These are phyloP conservation scores for Stachybotrys chartarum DNA, from an alignment of 2,329 filamentous ascomycete genomes.

Conservation along the genomic window DNA sequence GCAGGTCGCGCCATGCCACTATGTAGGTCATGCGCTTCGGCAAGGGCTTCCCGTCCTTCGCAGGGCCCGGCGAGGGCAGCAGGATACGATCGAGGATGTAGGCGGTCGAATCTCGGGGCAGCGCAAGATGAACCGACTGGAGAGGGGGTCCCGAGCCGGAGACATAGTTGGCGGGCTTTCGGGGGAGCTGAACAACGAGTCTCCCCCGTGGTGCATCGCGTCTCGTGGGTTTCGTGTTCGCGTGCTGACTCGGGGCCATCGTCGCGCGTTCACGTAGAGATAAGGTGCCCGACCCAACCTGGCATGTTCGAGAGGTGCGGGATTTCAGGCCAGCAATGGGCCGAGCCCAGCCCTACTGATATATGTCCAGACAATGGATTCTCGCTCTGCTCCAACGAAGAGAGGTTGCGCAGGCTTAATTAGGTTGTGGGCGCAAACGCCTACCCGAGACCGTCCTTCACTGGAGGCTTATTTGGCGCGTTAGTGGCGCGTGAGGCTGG, in stretches of 20 bases:
- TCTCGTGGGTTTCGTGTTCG: constrained; percentile 6
- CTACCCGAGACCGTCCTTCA: not conserved
- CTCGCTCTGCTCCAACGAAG: not conserved
- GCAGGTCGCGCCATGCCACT: constrained; percentile 47
- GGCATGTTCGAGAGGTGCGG: not conserved
- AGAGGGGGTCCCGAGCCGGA: constrained; percentile 41
- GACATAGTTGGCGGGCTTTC: constrained; percentile 26
- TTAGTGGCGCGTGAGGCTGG: too few relatives aligned
- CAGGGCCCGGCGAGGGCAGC: constrained; percentile 27
- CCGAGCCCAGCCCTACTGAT: not conserved
- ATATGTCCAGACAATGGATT: not conserved
- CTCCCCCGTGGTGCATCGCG: not conserved
- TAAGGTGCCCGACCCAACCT: not conserved
- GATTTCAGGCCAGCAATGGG: not conserved
- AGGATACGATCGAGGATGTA: constrained; percentile 49
- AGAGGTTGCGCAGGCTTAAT: not conserved
- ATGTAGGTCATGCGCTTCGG: constrained; percentile 44
- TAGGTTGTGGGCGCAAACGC: not conserved
- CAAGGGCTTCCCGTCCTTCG: constrained; percentile 25
- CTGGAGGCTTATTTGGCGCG: not conserved
- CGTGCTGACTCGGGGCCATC: constrained; percentile 3
- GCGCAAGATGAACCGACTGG: constrained; percentile 39
- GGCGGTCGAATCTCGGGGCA: constrained; percentile 43
- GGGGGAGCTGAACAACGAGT: constrained; percentile 9
- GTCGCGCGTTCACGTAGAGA: constrained; percentile 6